Base-by-base conservation (phyloP, 2,329 filamentous ascomycete genomes). In the Colletotrichum sp. region DNA sequence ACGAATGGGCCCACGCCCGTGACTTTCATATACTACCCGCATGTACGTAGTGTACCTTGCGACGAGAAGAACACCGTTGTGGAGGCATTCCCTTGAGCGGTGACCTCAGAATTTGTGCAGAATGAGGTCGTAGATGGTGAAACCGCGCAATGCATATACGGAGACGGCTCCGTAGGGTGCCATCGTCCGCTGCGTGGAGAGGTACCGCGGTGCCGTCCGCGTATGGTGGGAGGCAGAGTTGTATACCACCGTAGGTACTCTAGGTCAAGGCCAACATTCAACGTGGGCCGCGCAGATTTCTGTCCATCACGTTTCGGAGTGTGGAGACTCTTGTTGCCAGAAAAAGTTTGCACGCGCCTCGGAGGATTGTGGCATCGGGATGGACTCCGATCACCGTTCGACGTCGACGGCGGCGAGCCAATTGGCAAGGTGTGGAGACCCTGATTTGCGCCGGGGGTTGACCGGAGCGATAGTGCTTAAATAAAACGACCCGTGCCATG, bases 371-470 rank as follows among this genome's bases (percentile, higher is more conserved):
- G 73, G 34, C 73, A 73, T 69, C 64, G 73, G 70, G 70, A 73
- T 73, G 70, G 57, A 32, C 68, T 71, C 68, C 68, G 72, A 75
- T 71, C 26, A 60, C 64, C 70, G 44, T 52, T 52, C 44, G 44
- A 64, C 24, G 44, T 34, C 62, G 62, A 39, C 64, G 32, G 30
- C 32, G 59, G 30, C n/a, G 30, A 67, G 39, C 24, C 64, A 67
- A 52, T 52, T 24, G 30, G 60, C 39, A 30, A 18, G 8, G 21
- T 76, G 59, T 76, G 74, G 70, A 57, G 70, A 74, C 34, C 9
- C 28, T 76, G 74, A 76, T 76, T 76, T 76, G 74, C 74, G 74
- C 74, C 64, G 64, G 74, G 74, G 74, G 74, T 44, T 60, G 57
- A 39, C 57, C 70, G 70, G 74, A 71, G 70, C 70, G 49, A 64